Evolutionary conservation across 1,284 basidiomycete species (phyloP), one percentile per base, ranked within the genome.

Genomic region (Heterobasidion parviporum): DNA sequence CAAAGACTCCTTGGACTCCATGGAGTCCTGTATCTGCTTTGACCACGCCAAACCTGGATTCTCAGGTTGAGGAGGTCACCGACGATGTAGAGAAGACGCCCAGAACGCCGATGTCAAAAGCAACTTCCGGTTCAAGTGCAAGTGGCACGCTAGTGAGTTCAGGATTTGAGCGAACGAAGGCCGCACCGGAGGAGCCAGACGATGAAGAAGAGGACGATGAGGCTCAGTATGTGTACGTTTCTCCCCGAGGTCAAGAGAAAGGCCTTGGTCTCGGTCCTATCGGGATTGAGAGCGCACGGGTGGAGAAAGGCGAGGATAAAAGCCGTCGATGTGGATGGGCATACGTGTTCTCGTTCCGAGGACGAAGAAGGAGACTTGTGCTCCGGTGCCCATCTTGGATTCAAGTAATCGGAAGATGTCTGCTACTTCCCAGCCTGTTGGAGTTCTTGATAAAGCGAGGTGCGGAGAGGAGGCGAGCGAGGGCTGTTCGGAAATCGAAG

Each of bases 271-370:
- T 16, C 20, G 36, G 52, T 35, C 47, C 38, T 1, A 7, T 46
- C 41, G 43, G 20, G 18, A 32, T 53, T 38, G 48, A 43, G 33
- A 26, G 32, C n/a, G 33, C 55, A 20, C 36, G 51, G 0, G 20
- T 44, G 34, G 35, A 32, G 8, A n/a, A 35, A 7, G 26, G 38
- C 32, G 50, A 50, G 10, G 38, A 54, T 44, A 53, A 49, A 9
- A 34, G n/a, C 6, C 56, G 56, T 5, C 52, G 52, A 16, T 55
- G 52, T 51, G 53, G 51, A 38, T 61, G 56, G 50, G 53, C 45
- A 4, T 61, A 58, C 32, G 44, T 58, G 35, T 61, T 61, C 36
- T 52, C 56, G 26, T 46, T 60, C 51, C 59, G 57, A 12, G 60
- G 60, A 8, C 57, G 53, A n/a, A 50, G 59, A 10, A 57, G 60